Evolutionary conservation across 108 stramenopile genomes (phyloP).

Genomic region (Mayamaea pseudoterrestris): DNA sequence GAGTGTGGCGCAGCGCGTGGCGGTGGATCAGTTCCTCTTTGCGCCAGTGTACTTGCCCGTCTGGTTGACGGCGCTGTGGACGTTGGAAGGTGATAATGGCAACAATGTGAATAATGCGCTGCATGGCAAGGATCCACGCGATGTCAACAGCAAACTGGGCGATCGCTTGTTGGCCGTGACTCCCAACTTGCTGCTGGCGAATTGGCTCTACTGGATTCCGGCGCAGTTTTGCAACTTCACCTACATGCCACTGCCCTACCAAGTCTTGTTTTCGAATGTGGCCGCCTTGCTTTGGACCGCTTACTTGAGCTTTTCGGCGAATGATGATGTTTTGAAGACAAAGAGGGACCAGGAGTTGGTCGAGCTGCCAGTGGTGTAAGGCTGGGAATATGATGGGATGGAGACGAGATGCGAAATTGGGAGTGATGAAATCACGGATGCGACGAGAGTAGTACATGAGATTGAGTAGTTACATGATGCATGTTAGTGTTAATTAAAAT

Average conservation of each 20-base stretch:
- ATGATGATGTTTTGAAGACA: no score
- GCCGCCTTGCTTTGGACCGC: constrained; percentile 84
- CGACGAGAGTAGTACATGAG: no score
- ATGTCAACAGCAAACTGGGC: constrained; percentile 11
- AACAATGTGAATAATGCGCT: no score
- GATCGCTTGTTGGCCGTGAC: no score
- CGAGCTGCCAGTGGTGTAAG: no score
- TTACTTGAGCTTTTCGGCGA: constrained; percentile 42
- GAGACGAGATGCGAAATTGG: no score
- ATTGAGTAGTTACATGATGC: no score
- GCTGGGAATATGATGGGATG: no score
- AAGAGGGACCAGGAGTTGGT: no score
- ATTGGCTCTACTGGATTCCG: constrained; percentile 79
- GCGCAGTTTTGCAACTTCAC: constrained; percentile 65
- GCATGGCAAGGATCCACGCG: no score
- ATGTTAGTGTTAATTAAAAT: no score
- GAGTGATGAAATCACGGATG: no score
- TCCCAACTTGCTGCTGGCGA: constrained; percentile 44
- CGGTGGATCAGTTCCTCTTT: constrained; percentile 60
- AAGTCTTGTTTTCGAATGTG: constrained; percentile 68
- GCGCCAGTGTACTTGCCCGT: constrained; percentile 57
- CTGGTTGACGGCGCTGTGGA: constrained; percentile 47
- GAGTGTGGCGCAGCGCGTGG: constrained; percentile 33
- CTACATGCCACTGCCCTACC: constrained; percentile 53
- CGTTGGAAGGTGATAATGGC: constrained; percentile 61